Base-by-base conservation (phyloP, 2,329 filamentous ascomycete genomes). In the Pleomassaria siparia region DNA sequence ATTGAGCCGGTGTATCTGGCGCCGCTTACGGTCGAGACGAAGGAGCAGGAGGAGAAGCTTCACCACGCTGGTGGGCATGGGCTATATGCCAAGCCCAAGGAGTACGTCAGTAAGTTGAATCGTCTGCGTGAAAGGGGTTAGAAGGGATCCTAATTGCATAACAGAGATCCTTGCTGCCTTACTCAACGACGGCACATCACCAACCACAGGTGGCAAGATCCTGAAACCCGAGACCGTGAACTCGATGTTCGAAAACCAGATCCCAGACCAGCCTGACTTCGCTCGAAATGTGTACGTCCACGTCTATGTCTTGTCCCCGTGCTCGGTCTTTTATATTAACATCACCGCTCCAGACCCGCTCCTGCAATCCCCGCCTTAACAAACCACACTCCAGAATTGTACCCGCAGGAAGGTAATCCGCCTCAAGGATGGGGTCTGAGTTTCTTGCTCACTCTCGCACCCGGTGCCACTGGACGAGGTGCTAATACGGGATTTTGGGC, bases 391-490 rank as follows among this genome's bases (percentile, higher is more conserved):
- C 67, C 74, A 0, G 79, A 84, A 24, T 44, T 85, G 11, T 85
- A 74, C 51, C 72, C 73, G 0, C 69, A 74, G 47, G 56, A 60
- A 28, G 72, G 72, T 16, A 70, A 78, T 49, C 76, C 75, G 20
- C 79, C 83, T 0, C 83, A 87, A 59, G 85, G 85, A 10, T 87
- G 83, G 83, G 83, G 83, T 0, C 67, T 87, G 25, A 78, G 75
- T 0, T 82, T 83, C 40, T 80, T 84, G 75, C 63, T 84, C 11
- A 80, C 67, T 1, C 58, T 69, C 16, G 60, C 56, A 16, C 74
- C 75, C 0, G 76, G 75, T 0, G 55, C 63, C 1, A 81, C 82
- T 2, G 82, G 83, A 0, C 72, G 82, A 8, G 79, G 79, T 0
- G 64, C 54, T 2, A 70, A 73, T 2, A 83, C 81, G 0, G 77